Conservation (phyloP, 2,329 filamentous ascomycete genomes). For the Exophiala sp. region DNA sequence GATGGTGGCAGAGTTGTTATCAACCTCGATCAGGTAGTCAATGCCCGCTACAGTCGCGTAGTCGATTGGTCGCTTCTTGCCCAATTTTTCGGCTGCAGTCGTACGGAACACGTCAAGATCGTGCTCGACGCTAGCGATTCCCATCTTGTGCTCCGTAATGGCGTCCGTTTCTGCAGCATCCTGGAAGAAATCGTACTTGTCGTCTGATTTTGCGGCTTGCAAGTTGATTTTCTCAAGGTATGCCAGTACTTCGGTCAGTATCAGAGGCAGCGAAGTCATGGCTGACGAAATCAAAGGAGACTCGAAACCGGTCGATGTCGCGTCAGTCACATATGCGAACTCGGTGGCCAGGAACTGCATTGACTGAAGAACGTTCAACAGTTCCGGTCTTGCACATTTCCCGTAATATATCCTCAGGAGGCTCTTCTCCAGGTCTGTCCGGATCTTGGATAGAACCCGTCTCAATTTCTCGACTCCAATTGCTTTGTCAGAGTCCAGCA, state of each 20-base stretch:
- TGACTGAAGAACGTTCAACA: constrained; percentile 79
- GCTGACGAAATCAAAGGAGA: constrained; percentile 68
- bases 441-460: constrained; percentile 66
- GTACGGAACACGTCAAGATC: constrained; percentile 75
- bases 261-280: constrained; percentile 70
- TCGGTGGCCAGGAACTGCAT: constrained; percentile 77
- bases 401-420: constrained; percentile 96
- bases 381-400: constrained; percentile 85
- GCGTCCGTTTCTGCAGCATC: constrained; percentile 83
- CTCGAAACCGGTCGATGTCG: constrained; percentile 67
- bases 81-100: constrained; percentile 68
- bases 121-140: constrained; percentile 87
- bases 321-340: constrained; percentile 64
- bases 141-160: constrained; percentile 83
- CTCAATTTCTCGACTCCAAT: constrained; percentile 70
- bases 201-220: constrained; percentile 75
- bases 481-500: constrained; percentile 66
- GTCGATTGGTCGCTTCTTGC: constrained; percentile 64
- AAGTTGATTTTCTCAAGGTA: constrained; percentile 84
- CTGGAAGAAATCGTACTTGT: constrained; percentile 92
- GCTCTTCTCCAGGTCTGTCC: constrained; percentile 83
- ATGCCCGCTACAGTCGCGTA: constrained; percentile 87
- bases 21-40: constrained; percentile 90
- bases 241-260: constrained; percentile 66
- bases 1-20: constrained; percentile 66